Percentiles rank a stretch among this genome's conserved stretches.
These are phyloP conservation scores for Ceratocystis eucalypticola DNA, from an alignment of 2,329 filamentous ascomycete species.

Conservation along the genomic window DNA sequence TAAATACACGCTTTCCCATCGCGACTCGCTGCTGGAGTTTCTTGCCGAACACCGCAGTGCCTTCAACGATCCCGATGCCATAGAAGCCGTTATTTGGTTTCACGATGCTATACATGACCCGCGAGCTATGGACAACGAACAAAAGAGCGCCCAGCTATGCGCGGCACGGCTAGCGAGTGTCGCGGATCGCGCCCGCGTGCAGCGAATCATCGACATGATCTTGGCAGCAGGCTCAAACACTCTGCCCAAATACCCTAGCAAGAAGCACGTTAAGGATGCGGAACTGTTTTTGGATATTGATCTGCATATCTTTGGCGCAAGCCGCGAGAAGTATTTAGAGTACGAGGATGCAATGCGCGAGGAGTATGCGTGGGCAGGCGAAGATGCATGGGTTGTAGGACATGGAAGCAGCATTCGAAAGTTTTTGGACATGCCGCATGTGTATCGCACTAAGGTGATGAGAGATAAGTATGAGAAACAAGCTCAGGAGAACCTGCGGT, in stretches of 20 bases:
- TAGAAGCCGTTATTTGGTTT: constrained; percentile 19
- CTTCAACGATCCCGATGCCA: constrained; percentile 13
- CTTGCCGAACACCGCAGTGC: constrained; percentile 1
- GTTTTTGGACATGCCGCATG: constrained; percentile 11
- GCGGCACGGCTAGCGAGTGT: not conserved
- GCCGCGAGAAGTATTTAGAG: constrained; percentile 3
- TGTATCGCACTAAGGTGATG: constrained; percentile 14
- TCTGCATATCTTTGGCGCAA: constrained; percentile 13
- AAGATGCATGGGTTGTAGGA: constrained; percentile 8
- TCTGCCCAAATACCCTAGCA: constrained; percentile 8
- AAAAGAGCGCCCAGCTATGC: constrained; percentile 24
- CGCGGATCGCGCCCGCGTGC: constrained; percentile 9
- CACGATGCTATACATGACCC: constrained; percentile 18
- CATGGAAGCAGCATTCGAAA: constrained; percentile 5
- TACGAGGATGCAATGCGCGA: constrained; percentile 17
- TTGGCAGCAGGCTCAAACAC: constrained; percentile 11
- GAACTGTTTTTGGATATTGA: constrained; percentile 19
- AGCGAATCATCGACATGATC: constrained; percentile 14
- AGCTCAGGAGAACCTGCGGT: constrained; percentile 5
- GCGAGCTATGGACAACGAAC: constrained; percentile 22
- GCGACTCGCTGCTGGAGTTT: constrained; percentile 11
- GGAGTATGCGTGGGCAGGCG: constrained; percentile 18
- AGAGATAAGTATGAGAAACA: constrained; percentile 12
- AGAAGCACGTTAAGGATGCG: constrained; percentile 14
- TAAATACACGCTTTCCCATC: constrained; percentile 14